phyloP scores from a whole-genome alignment of 345 rosid genomes.

The Citrus trifoliata region DNA sequence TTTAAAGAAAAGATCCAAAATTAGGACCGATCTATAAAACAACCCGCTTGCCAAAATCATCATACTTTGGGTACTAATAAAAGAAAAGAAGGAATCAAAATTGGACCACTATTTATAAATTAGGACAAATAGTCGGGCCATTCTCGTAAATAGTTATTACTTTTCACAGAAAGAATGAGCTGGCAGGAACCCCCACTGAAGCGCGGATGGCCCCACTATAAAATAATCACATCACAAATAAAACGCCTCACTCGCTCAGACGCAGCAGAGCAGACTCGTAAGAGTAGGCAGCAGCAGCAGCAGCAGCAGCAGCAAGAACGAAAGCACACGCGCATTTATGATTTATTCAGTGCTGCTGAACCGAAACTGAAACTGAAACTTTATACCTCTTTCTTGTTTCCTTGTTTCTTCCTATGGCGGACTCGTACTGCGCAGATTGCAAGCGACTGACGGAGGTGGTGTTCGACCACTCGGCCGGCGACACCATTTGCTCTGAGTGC shows the following conservation, averaged over 20 bases:
- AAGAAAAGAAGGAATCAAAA: too few relatives aligned
- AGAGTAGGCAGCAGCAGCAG: background rate
- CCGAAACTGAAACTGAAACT: background rate
- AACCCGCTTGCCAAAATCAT: too few relatives aligned
- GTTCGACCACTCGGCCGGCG: slow-evolving; percentile 44
- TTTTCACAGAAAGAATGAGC: background rate
- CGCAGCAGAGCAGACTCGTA: background rate
- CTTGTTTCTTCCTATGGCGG: slow-evolving; percentile 26
- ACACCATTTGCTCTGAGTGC: slow-evolving; percentile 49
- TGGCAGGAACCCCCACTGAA: background rate
- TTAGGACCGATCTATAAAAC: too few relatives aligned
- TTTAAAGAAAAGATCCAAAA: too few relatives aligned
- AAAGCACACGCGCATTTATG: background rate
- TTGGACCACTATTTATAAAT: too few relatives aligned
- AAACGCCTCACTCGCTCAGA: background rate
- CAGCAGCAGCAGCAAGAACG: background rate
- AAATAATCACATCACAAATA: background rate
- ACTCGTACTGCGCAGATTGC: slow-evolving; percentile 44
- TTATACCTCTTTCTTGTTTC: background rate
- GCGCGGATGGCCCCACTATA: background rate
- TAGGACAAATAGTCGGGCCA: background rate
- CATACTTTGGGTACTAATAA: too few relatives aligned
- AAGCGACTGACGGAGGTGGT: slow-evolving; percentile 35
- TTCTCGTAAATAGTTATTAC: background rate
- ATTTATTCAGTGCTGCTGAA: background rate